A percentile compares a stretch with the other conserved stretches of the same genome.
Evolutionary conservation across 331 rosid genomes (phyloP).

Genomic region (Phaseolus coccineus): DNA sequence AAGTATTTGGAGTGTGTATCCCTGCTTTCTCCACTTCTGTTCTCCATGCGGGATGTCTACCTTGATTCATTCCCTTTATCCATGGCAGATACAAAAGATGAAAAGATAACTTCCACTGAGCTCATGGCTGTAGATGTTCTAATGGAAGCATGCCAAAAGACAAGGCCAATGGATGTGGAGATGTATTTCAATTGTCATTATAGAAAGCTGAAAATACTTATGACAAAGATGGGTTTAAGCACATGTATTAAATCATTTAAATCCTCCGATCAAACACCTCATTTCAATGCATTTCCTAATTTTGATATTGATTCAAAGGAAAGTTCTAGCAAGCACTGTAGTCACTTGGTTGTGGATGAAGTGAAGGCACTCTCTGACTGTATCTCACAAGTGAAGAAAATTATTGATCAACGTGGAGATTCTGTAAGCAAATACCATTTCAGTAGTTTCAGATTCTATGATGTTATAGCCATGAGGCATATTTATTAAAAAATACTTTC

Average conservation of each 20-base stretch:
- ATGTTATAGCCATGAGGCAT: slow-evolving; percentile 40
- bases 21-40: slow-evolving; percentile 87
- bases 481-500: slow-evolving; percentile 23
- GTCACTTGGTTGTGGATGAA: slow-evolving; percentile 78
- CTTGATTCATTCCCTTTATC: slow-evolving; percentile 68
- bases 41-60: slow-evolving; percentile 71
- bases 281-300: slow-evolving; percentile 53
- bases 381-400: slow-evolving; percentile 79
- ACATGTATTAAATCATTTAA: slow-evolving; percentile 63
- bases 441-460: slow-evolving; percentile 39
- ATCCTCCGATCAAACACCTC: slow-evolving; percentile 57
- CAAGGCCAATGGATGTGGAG: slow-evolving; percentile 71
- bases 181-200: slow-evolving; percentile 79
- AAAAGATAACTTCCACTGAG: slow-evolving; percentile 68
- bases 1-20: slow-evolving; percentile 72
- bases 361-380: slow-evolving; percentile 89
- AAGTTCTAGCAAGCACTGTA: slow-evolving; percentile 67
- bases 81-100: slow-evolving; percentile 61
- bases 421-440: slow-evolving; percentile 66
- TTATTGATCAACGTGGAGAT: slow-evolving; percentile 63
- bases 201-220: slow-evolving; percentile 85
- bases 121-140: slow-evolving; percentile 86
- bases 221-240: slow-evolving; percentile 76
- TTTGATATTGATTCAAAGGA: slow-evolving; percentile 67
- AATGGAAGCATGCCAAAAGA: slow-evolving; percentile 85